Base-by-base conservation (phyloP, 2,329 filamentous ascomycete genomes). In the Alternaria sp. region DNA sequence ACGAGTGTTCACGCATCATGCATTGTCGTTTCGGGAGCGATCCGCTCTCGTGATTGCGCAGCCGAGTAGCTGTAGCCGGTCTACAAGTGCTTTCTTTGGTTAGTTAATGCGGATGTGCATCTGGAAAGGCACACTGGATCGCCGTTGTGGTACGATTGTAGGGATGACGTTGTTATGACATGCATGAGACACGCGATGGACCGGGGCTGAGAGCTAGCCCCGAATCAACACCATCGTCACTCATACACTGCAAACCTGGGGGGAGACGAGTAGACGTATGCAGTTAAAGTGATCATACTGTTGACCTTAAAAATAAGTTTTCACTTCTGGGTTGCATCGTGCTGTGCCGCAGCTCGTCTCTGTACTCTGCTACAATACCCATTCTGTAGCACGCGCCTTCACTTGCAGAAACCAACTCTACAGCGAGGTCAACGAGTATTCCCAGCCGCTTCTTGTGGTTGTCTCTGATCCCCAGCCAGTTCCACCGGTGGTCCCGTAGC, bases 161-260 rank as follows among this genome's bases (percentile, higher is more conserved):
- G 52, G n/a, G 21, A 54, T 54, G 52, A 54, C 52, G 52, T 54
- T 54, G 3, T 15, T 54, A 54, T 54, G 52, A 54, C 52, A 54
- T 15, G 51, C 52, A 40, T 21, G 7, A 54, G n/a, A 15, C 2
- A 43, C 51, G 30, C 51, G 10, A 54, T 23, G 21, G 23, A 49
- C 36, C 1, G 9, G 36, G 21, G 13, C 15, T 1, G 2, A 19
- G n/a, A 13, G 40, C 9, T 19, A 44, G 32, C 32, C 1, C 32
- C 7, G 0, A 1, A 13, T 1, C 3, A 13, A 1, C 2, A 32
- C 6, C 30, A 1, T 32, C 30, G 30, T 32, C 13, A 32, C 13
- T 1, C 12, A 32, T 0, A 15, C 30, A 32, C 30, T 32, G 1
- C 28, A 30, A 5, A 3, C 11, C 11, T 6, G 28, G 5, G 5